Percentiles rank a stretch among this genome's conserved stretches.
Conservation (phyloP, 495 filamentous ascomycete genomes). For the Aspergillus ellipticus region DNA sequence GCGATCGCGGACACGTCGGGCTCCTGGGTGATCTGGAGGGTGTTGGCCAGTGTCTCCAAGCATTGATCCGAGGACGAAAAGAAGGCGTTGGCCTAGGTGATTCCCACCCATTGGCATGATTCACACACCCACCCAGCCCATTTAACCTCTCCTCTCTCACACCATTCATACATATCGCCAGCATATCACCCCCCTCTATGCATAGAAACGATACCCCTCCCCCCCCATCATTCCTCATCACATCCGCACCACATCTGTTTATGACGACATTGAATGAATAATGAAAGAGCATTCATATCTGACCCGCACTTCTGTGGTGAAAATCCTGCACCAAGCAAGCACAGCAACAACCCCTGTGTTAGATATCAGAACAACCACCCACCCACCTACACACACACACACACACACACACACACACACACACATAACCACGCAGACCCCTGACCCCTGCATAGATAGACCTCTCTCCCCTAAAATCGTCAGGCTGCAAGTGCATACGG, state of each 20-base stretch:
- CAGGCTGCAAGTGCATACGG: not conserved
- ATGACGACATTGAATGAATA: not conserved
- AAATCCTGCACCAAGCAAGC: too few species aligned
- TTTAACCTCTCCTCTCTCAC: not conserved
- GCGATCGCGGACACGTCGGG: conserved; percentile 81
- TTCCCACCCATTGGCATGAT: not conserved
- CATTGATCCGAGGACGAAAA: conserved; percentile 59
- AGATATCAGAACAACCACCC: too few species aligned
- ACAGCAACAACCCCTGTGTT: too few species aligned
- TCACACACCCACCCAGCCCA: not conserved
- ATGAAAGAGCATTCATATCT: conserved; percentile 1
- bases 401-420: too few species aligned
- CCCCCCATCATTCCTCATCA: not conserved
- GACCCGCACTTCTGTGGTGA: too few species aligned
- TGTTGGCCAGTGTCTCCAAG: conserved; percentile 69
- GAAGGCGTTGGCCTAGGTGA: conserved; percentile 65
- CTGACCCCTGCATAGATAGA: not conserved
- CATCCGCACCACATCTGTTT: not conserved
- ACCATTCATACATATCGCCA: not conserved
- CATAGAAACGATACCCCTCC: not conserved
- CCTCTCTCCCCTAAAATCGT: not conserved
- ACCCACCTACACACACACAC: too few species aligned
- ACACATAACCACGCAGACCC: too few species aligned
- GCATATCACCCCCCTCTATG: not conserved
- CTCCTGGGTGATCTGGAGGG: conserved; percentile 81